Percentiles rank a stretch among this genome's conserved stretches.
Evolutionary conservation across 225 moss, liverwort and hornwort genomes (phyloP).

Genomic region (Pseudisothecium myosuroides): DNA sequence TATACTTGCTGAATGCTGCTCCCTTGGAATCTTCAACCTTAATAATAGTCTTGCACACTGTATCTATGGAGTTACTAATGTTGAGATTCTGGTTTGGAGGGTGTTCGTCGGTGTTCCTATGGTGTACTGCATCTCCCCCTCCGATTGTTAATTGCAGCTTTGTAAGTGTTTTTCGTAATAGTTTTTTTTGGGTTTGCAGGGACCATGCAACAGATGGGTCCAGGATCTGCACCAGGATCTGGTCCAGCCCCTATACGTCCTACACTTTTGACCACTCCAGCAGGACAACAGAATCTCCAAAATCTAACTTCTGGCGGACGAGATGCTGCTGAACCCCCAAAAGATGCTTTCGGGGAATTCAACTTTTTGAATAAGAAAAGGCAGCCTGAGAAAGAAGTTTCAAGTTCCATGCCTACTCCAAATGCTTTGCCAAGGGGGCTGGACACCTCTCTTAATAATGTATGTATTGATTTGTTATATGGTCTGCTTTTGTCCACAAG

Average conservation of each 20-base stretch:
- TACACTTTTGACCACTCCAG: slow-evolving; percentile 39
- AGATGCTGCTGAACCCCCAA: slow-evolving; percentile 11
- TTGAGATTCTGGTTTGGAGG: neutral
- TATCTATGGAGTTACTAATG: neutral
- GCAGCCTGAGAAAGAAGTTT: slow-evolving; percentile 20
- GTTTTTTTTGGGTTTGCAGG: slow-evolving; percentile 1
- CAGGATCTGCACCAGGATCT: slow-evolving; percentile 30
- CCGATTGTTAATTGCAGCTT: neutral
- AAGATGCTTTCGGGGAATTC: slow-evolving; percentile 42
- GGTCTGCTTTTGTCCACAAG: neutral
- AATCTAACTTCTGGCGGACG: slow-evolving; percentile 23
- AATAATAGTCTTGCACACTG: neutral
- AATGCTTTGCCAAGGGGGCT: slow-evolving; percentile 10
- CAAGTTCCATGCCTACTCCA: slow-evolving; percentile 6
- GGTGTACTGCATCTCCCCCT: neutral
- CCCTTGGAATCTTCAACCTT: neutral
- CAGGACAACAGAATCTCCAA: slow-evolving; percentile 44
- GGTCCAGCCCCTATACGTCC: slow-evolving; percentile 31
- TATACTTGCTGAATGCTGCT: neutral
- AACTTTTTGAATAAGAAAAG: slow-evolving; percentile 38
- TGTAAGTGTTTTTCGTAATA: neutral
- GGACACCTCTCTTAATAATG: slow-evolving; percentile 13
- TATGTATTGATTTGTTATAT: neutral
- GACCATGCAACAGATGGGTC: slow-evolving; percentile 24
- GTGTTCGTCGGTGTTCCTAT: neutral